A percentile compares a stretch with the other conserved stretches of the same genome.
These are phyloP conservation scores for Amanita pallidorosea DNA, from an alignment of 768 basidiomycete genomes.

Conservation along the genomic window DNA sequence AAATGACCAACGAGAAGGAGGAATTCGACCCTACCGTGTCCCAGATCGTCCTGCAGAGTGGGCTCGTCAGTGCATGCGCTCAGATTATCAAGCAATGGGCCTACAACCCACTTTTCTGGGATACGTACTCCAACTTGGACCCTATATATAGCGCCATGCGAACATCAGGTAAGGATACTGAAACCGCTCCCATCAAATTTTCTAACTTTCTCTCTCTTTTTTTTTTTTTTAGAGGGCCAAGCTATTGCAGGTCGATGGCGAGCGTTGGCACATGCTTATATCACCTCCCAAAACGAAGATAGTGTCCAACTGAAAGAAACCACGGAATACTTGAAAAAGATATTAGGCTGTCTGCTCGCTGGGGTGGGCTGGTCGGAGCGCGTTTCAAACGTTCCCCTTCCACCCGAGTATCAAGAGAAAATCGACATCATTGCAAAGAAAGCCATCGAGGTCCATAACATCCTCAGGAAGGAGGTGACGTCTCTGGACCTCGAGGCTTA, in stretches of 20 bases:
- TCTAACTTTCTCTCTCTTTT: not conserved
- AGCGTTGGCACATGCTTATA: conserved; percentile 37
- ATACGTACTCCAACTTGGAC: conserved; percentile 10
- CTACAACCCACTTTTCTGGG: not conserved
- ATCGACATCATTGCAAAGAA: not conserved
- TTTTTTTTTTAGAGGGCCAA: conserved; percentile 25
- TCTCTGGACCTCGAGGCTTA: conserved; percentile 46
- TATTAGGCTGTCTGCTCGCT: not conserved
- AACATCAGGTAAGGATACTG: conserved; percentile 23
- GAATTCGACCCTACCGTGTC: conserved; percentile 25
- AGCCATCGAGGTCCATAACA: conserved; percentile 32
- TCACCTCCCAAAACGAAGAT: not conserved
- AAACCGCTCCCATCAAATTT: not conserved
- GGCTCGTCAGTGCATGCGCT: conserved; percentile 21
- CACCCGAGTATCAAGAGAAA: not conserved
- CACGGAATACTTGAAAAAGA: not conserved
- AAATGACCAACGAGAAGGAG: not conserved
- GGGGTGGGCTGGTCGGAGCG: not conserved
- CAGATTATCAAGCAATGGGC: not conserved
- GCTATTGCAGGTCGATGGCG: conserved; percentile 46
- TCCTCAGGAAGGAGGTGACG: conserved; percentile 46
- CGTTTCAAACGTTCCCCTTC: not conserved
- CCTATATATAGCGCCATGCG: conserved; percentile 30
- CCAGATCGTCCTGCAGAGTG: conserved; percentile 33
- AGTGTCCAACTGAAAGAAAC: not conserved